phyloP scores from a whole-genome alignment of 208 protist genomes.

The Naegleria fowleri region DNA sequence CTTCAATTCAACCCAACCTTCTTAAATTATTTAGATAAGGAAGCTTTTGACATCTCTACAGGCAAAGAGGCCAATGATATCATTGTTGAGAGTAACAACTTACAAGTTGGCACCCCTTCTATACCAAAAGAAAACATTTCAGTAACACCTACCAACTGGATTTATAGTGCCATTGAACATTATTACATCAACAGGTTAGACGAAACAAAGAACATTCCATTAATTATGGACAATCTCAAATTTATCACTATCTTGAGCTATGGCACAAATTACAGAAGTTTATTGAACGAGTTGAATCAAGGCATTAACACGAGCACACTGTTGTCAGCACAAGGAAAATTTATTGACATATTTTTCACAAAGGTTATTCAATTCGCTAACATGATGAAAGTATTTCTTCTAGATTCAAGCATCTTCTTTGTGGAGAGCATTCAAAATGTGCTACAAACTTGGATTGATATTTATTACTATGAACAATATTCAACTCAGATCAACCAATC shows the following conservation, averaged over 20 bases:
- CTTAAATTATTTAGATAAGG: not conserved
- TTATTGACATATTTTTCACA: not conserved
- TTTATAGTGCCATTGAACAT: not conserved
- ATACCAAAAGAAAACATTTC: not conserved
- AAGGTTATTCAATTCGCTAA: slow-evolving; percentile 1
- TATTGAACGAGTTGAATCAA: not conserved
- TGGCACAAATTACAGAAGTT: not conserved
- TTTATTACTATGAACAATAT: not conserved
- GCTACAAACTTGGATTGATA: not conserved
- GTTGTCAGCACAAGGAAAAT: not conserved
- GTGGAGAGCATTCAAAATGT: not conserved
- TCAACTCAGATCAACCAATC: not conserved
- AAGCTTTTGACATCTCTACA: not conserved
- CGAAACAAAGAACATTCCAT: not conserved
- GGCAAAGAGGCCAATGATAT: not conserved
- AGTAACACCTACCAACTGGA: not conserved
- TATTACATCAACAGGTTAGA: not conserved
- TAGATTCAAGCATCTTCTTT: not conserved
- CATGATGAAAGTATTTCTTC: not conserved
- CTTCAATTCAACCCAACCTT: not conserved
- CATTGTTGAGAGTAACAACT: not conserved
- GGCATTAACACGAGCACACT: not conserved
- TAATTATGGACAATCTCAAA: not conserved
- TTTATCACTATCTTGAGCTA: not conserved
- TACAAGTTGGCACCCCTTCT: not conserved